Evolutionary conservation across 2,329 filamentous ascomycete genomes (phyloP).

Genomic region (Teratosphaeria epicoccoides): DNA sequence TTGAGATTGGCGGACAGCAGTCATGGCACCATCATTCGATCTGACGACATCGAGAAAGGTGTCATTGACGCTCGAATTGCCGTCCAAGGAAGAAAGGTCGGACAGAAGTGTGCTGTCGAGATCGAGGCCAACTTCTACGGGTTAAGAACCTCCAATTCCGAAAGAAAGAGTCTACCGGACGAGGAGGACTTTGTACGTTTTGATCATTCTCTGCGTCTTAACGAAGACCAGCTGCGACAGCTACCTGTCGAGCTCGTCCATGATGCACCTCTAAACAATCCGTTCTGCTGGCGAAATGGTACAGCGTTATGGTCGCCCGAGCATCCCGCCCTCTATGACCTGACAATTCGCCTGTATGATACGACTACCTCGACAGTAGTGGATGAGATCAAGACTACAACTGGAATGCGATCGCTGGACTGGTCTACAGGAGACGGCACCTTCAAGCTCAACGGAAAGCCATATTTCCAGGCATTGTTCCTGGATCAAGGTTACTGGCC

Average conservation of each 20-base stretch:
- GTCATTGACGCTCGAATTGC: conserved; percentile 42
- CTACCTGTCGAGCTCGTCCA: conserved; percentile 30
- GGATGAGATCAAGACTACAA: conserved; percentile 50
- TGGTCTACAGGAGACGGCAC: conserved; percentile 50
- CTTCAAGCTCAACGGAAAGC: conserved; percentile 48
- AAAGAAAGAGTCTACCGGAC: conserved; percentile 34
- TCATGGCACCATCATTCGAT: conserved; percentile 47
- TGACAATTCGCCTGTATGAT: conserved; percentile 44
- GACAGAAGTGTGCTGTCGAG: conserved; percentile 40
- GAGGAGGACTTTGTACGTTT: conserved; percentile 42
- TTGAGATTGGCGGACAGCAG: conserved; percentile 46
- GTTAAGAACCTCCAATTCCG: conserved; percentile 34
- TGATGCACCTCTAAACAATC: conserved; percentile 28
- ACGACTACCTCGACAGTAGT: conserved; percentile 26
- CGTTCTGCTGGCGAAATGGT: conserved; percentile 40
- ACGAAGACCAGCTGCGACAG: conserved; percentile 30
- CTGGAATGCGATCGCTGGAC: conserved; percentile 50
- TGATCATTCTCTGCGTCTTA: conserved; percentile 40
- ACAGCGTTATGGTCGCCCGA: conserved; percentile 55
- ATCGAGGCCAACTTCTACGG: conserved; percentile 45
- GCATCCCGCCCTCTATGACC: conserved; percentile 46
- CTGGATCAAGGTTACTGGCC: conserved; percentile 58
- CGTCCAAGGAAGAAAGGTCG: conserved; percentile 40
- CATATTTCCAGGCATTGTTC: conserved; percentile 50
- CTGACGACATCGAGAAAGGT: conserved; percentile 44